phyloP scores from a whole-genome alignment of 495 filamentous ascomycete genomes.

The Evernia prunastri region DNA sequence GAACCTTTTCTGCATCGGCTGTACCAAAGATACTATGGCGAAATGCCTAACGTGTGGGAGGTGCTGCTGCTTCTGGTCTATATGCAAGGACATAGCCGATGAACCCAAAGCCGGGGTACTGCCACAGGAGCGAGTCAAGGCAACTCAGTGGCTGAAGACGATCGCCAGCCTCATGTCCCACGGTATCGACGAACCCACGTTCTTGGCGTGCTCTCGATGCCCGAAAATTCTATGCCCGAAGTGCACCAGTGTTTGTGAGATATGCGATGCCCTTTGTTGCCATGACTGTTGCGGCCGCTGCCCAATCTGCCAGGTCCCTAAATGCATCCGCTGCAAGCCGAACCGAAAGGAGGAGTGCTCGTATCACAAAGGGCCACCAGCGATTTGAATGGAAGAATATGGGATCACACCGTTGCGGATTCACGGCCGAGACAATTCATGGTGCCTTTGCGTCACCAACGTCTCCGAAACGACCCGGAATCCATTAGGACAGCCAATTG shows the following conservation, averaged over 20 bases:
- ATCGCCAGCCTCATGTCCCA: not conserved
- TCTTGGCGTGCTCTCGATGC: constrained; percentile 30
- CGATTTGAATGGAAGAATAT: not conserved
- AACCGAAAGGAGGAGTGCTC: not conserved
- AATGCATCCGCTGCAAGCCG: constrained; percentile 22
- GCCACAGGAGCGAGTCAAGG: constrained; percentile 1
- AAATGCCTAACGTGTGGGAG: not conserved
- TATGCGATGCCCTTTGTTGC: constrained; percentile 13
- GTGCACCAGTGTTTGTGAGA: constrained; percentile 1
- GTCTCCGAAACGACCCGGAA: not conserved
- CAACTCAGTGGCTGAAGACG: not conserved
- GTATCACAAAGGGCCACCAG: not conserved
- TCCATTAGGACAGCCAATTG: not conserved
- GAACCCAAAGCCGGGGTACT: not conserved
- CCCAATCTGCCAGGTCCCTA: constrained; percentile 31
- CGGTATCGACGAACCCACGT: constrained; percentile 25
- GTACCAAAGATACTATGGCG: not conserved
- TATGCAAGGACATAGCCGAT: not conserved
- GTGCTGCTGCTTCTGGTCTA: constrained; percentile 1
- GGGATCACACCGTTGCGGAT: not conserved
- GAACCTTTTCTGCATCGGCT: constrained; percentile 17
- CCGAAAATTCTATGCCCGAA: constrained; percentile 25
- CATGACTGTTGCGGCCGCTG: constrained; percentile 33
- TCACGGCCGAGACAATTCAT: not conserved
- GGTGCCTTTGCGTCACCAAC: not conserved